phyloP scores from a whole-genome alignment of 495 filamentous ascomycete species.

The Ramalina intermedia region DNA sequence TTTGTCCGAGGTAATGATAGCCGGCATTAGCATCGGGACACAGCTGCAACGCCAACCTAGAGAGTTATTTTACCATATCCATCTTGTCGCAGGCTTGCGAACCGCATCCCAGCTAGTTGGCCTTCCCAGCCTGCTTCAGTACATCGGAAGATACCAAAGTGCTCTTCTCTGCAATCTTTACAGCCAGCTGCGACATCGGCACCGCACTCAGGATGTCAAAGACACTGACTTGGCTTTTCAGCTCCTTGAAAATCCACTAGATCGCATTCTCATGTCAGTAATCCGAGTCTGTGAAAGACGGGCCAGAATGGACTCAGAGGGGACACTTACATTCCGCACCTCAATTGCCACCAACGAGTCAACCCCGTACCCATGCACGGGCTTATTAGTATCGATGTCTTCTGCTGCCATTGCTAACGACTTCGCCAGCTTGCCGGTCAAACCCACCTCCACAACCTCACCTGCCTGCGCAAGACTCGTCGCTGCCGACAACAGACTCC shows the following conservation, averaged over 20 bases:
- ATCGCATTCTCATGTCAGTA: too few relatives aligned
- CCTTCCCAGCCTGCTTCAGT: background rate
- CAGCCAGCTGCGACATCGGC: constrained; percentile 9
- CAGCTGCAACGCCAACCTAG: too few relatives aligned
- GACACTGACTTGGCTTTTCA: background rate
- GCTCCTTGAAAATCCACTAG: background rate
- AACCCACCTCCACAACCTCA: constrained; percentile 3
- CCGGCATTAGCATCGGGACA: too few relatives aligned
- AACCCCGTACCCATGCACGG: constrained; percentile 20
- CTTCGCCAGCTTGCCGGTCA: constrained; percentile 2
- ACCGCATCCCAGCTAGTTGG: background rate
- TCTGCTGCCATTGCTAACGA: constrained; percentile 13
- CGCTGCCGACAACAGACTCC: constrained; percentile 1
- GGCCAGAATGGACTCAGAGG: too few relatives aligned
- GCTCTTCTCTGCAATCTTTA: constrained; percentile 12
- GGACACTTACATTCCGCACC: constrained; percentile 15
- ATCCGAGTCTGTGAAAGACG: too few relatives aligned
- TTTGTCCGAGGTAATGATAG: too few relatives aligned
- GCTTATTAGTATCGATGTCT: constrained; percentile 19
- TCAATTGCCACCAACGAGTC: constrained; percentile 27
- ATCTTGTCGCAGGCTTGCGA: background rate
- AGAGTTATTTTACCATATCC: background rate
- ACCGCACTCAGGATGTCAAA: constrained; percentile 1
- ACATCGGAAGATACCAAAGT: background rate
- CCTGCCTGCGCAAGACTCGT: constrained; percentile 8